These are phyloP conservation scores for Paramecium octaurelia DNA, from an alignment of 73 alveolate genomes.

Conservation along the genomic window DNA sequence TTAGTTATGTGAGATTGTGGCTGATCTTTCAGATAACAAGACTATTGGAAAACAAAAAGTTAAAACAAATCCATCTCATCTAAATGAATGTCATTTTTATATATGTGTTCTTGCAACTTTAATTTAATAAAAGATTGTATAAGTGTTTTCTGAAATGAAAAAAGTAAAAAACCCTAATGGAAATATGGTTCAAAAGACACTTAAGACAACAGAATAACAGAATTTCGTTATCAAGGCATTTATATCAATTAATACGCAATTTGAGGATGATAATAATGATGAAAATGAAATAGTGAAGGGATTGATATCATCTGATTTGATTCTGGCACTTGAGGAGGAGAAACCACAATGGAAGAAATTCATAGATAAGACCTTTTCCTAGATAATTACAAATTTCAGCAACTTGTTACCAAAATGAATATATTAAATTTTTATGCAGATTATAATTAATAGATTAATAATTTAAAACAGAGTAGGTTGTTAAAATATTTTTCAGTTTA, in stretches of 20 bases:
- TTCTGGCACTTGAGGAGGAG: background rate
- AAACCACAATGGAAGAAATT: background rate
- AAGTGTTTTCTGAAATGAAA: background rate
- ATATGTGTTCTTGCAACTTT: background rate
- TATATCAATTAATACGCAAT: background rate
- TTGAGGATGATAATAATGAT: background rate
- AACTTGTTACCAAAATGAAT: background rate
- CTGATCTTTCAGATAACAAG: background rate
- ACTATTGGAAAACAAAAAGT: background rate
- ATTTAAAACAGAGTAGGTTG: background rate
- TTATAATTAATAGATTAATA: too few relatives aligned
- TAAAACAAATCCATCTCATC: background rate
- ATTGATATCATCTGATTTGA: background rate
- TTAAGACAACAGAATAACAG: background rate
- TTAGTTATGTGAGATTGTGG: background rate
- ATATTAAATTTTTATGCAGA: background rate
- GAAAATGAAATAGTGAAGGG: background rate
- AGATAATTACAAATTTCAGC: background rate
- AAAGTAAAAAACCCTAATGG: background rate
- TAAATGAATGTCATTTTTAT: background rate
- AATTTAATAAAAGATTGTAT: background rate
- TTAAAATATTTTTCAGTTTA: background rate
- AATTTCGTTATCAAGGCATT: background rate
- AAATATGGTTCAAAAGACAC: background rate
- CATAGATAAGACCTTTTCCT: background rate